A percentile compares a stretch with the other conserved stretches of the same genome.
These are phyloP conservation scores for Calonectria ilicicola DNA, from an alignment of 2,329 filamentous ascomycete species.

Conservation along the genomic window DNA sequence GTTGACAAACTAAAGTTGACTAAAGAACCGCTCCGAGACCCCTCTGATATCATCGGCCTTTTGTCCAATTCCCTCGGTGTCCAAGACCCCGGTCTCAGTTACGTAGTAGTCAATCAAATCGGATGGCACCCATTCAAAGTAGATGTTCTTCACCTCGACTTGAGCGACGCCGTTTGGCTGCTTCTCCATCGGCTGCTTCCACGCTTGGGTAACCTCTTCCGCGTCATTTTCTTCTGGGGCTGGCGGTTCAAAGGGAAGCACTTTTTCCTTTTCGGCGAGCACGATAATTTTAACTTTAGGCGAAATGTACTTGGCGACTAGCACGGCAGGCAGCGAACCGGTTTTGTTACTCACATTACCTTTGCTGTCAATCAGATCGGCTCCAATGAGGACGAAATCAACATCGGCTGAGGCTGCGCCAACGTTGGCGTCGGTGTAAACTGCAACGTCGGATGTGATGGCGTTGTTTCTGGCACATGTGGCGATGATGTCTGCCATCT, in stretches of 20 bases:
- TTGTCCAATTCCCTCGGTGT: conserved; percentile 51
- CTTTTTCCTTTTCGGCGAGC: conserved; percentile 71
- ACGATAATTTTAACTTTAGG: conserved; percentile 63
- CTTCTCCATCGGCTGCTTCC: conserved; percentile 48
- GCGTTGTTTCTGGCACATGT: conserved; percentile 48
- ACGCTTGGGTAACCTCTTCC: conserved; percentile 61
- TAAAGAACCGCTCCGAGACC: conserved; percentile 57
- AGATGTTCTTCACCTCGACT: conserved; percentile 61
- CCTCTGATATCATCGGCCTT: conserved; percentile 52
- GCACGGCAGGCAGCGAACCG: conserved; percentile 69
- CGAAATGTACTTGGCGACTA: conserved; percentile 64
- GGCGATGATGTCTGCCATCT: conserved; percentile 63
- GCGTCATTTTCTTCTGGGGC: conserved; percentile 62
- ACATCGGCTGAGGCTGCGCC: conserved; percentile 63
- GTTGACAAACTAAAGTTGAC: conserved; percentile 43
- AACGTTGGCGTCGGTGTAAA: conserved; percentile 72
- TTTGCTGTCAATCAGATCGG: conserved; percentile 68
- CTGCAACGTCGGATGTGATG: conserved; percentile 49
- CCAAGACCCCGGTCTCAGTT: conserved; percentile 64
- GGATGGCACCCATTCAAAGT: conserved; percentile 71
- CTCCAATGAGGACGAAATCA: conserved; percentile 72
- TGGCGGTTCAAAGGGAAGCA: conserved; percentile 58
- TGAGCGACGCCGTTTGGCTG: neutral
- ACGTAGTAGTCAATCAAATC: conserved; percentile 65
- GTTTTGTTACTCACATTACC: conserved; percentile 77